Base-by-base conservation (phyloP, 257 asterid species). In the Nemophila menziesii region DNA sequence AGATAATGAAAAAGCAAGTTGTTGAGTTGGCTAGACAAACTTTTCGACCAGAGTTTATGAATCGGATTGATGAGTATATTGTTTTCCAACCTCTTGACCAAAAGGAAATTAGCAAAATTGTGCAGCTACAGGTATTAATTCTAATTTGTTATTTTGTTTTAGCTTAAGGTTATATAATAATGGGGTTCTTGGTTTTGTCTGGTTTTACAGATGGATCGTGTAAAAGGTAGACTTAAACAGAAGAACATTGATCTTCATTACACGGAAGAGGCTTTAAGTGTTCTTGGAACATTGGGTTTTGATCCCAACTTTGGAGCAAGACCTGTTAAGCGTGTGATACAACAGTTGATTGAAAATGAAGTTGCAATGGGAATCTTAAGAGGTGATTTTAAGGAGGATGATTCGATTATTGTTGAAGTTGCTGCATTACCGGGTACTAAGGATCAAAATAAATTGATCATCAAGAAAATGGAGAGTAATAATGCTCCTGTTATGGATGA, bases 21-120 rank as follows among this genome's bases (percentile, higher is more conserved):
- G 62, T 83, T 89, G 95, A 83, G 45, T 87, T 92, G 40, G 97
- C 97, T 2, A 74, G 97, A 53, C 59, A 77, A 33, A 41, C 75
- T 16, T 87, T 87, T 64, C 93, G 93, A 2, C 97, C 97, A 0
- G 97, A 87, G 68, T 87, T 87, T 72, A 83, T 87, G 97, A 87
- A 87, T 47, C 86, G 95, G 4, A 79, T 83, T 16, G 97, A 87
- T 53, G 97, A 87, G 58, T 87, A 80, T 69, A 87, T 87, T 1
- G 95, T 87, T 17, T 87, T 87, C 81, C 92, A 87, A 56, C 97
- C 97, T 41, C 92, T 87, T 5, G 90, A 83, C 48, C 94, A 82
- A 4, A 69, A 73, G 11, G 92, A 87, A 44, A 87, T 87, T 44
- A 55, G 57, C 69, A 60, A 67, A 3, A 83, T 80, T 20, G 92